Base-by-base conservation (phyloP, 257 asterid genomes). In the Craterostigma plantagineum region DNA sequence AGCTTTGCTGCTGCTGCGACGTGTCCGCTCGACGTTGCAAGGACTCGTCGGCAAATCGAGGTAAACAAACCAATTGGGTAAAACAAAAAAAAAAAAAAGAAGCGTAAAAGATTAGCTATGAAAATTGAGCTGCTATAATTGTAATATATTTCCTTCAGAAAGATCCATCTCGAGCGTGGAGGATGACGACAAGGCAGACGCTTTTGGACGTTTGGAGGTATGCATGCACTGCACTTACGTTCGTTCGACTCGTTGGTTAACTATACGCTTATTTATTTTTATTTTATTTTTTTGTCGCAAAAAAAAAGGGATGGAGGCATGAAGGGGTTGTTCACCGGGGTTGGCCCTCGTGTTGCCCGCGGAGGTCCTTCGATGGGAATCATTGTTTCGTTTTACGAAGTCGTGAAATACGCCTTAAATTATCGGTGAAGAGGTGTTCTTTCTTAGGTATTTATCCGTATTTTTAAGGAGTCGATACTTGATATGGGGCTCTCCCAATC, bases 361-460 rank as follows among this genome's bases (percentile, higher is more conserved):
- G 76, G 78, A 5, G 91, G 91, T 17, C 91, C 85, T 38, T 77
- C 91, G 5, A 84, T 77, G 0, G 91, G 85, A 43, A 73, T 77
- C 4, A 81, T 77, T n/a, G 78, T 77, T 54, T 73, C 84, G 23
- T 73, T 68, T 42, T 77, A 77, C 14, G 91, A 77, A 54, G 76
- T 65, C 10, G 84, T 65, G 44, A 77, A 77, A 60, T 70, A 70
- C 47, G 50, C 47, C 13, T 48, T 79, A 73, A 56, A 65, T 37
- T 54, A 59, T 14, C 45, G 12, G 8, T 14, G 30, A 23, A 6
- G n/a, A n/a, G n/a, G n/a, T n/a, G n/a, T n/a, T n/a, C n/a, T n/a
- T n/a, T n/a, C n/a, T n/a, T n/a, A n/a, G n/a, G n/a, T n/a, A n/a
- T n/a, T n/a, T n/a, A n/a, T n/a, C n/a, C n/a, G n/a, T n/a, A n/a